These are phyloP conservation scores for Pleodorina starrii DNA, from an alignment of 139 green algal species.

Conservation along the genomic window DNA sequence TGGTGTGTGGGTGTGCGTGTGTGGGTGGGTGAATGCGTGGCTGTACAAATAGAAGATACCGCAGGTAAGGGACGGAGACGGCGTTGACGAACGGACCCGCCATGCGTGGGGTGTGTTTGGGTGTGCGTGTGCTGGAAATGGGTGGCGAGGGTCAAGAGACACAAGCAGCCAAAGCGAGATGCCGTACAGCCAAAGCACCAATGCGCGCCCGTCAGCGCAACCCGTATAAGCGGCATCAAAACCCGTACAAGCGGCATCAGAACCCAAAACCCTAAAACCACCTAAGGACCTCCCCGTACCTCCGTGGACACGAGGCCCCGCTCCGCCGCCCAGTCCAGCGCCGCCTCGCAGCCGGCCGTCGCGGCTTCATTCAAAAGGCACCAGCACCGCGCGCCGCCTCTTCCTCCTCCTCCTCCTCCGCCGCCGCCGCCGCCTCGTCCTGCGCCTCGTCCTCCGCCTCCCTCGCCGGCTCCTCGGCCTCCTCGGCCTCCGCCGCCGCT, in stretches of 20 bases:
- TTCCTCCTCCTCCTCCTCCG: too few relatives aligned
- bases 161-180: too few relatives aligned
- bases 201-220: neutral
- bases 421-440: too few relatives aligned
- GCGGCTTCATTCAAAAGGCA: neutral
- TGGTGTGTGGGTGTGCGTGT: neutral
- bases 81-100: neutral
- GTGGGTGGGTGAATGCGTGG: neutral
- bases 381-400: too few relatives aligned
- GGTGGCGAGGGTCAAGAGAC: too few relatives aligned
- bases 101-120: neutral
- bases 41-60: neutral
- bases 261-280: neutral
- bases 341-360: neutral
- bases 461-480: too few relatives aligned
- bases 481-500: too few relatives aligned
- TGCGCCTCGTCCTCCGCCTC: too few relatives aligned
- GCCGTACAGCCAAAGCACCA: neutral
- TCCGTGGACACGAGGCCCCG: neutral
- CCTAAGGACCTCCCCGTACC: neutral
- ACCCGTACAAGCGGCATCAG: neutral
- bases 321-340: neutral
- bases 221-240: neutral
- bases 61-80: neutral
- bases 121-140: neutral